Evolutionary conservation across 2,329 filamentous ascomycete genomes (phyloP).

Genomic region (Venturia aucupariae): DNA sequence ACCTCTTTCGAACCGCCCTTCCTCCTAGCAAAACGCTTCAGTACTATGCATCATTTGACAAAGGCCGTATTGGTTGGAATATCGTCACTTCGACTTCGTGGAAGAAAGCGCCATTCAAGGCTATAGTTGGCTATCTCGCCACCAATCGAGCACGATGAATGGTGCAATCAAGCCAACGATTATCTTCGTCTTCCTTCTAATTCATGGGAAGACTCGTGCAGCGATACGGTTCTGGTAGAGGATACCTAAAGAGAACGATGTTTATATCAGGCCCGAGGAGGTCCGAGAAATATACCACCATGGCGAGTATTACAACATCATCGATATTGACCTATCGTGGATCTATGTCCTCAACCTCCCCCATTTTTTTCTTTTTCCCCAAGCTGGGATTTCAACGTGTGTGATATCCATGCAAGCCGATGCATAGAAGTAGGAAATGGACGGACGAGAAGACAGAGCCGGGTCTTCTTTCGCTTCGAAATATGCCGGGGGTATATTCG

Average conservation of each 20-base stretch:
- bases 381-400: slow-evolving; percentile 46
- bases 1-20: slow-evolving; percentile 31
- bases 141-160: slow-evolving; percentile 47
- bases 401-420: background rate
- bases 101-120: slow-evolving; percentile 4
- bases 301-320: slow-evolving; percentile 45
- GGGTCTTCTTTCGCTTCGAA: slow-evolving; percentile 48
- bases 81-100: slow-evolving; percentile 21
- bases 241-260: slow-evolving; percentile 46
- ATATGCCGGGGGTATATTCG: slow-evolving; percentile 53
- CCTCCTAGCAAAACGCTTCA: slow-evolving; percentile 26
- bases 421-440: background rate
- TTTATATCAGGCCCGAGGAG: slow-evolving; percentile 49
- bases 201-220: slow-evolving; percentile 46
- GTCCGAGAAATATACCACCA: slow-evolving; percentile 52
- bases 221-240: slow-evolving; percentile 46
- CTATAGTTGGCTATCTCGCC: background rate
- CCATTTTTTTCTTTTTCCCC: slow-evolving; percentile 35
- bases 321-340: slow-evolving; percentile 37
- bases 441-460: slow-evolving; percentile 27
- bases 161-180: slow-evolving; percentile 53
- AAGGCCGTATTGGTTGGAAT: slow-evolving; percentile 38
- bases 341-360: slow-evolving; percentile 33
- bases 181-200: slow-evolving; percentile 51
- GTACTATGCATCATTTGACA: slow-evolving; percentile 30